These are phyloP conservation scores for Fusarium sp. DNA, from an alignment of 2,329 filamentous ascomycete genomes.

Conservation along the genomic window DNA sequence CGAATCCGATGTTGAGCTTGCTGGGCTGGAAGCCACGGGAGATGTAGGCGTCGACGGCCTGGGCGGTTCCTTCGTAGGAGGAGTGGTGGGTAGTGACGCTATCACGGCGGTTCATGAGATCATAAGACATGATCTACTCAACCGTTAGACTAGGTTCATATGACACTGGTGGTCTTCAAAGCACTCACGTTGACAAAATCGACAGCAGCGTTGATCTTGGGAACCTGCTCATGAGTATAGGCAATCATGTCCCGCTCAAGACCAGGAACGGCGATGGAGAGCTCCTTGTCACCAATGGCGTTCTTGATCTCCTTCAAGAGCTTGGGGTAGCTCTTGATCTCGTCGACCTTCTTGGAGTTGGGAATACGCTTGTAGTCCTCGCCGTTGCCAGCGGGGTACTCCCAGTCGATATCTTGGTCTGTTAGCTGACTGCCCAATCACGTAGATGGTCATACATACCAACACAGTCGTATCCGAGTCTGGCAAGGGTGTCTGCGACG, in stretches of 20 bases:
- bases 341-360: constrained; percentile 68
- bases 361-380: constrained; percentile 74
- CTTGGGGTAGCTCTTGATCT: constrained; percentile 72
- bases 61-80: constrained; percentile 65
- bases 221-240: constrained; percentile 68
- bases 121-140: constrained; percentile 73
- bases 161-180: rapidly evolving
- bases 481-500: constrained; percentile 64
- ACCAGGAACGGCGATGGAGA: constrained; percentile 77
- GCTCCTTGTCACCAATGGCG: constrained; percentile 69
- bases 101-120: constrained; percentile 80
- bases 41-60: constrained; percentile 70
- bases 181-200: constrained; percentile 70
- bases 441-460: constrained; percentile 53
- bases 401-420: constrained; percentile 75
- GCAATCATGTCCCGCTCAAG: constrained; percentile 74
- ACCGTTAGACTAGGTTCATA: not conserved
- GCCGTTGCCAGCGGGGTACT: constrained; percentile 72
- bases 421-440: not conserved
- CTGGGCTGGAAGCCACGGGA: constrained; percentile 64
- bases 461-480: constrained; percentile 70
- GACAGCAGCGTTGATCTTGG: constrained; percentile 68
- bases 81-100: constrained; percentile 73
- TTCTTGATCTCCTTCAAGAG: constrained; percentile 69
- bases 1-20: constrained; percentile 74